These are phyloP conservation scores for Chlorella sp. DNA, from an alignment of 139 green algal species.

Conservation along the genomic window DNA sequence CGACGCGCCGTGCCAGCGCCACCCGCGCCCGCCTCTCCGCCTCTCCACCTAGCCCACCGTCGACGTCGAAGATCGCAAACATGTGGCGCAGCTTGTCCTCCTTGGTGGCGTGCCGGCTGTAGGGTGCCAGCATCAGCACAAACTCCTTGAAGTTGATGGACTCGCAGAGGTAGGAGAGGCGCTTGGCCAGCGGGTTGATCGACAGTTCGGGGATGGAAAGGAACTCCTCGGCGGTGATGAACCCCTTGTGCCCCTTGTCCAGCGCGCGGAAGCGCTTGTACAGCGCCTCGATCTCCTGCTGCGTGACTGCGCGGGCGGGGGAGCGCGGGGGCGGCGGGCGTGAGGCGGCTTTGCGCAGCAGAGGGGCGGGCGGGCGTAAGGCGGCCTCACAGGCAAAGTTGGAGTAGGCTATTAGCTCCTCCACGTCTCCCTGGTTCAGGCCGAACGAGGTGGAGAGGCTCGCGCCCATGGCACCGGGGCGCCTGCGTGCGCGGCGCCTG, in stretches of 20 bases:
- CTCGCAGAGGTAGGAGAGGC: slow-evolving; percentile 82
- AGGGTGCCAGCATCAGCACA: slow-evolving; percentile 76
- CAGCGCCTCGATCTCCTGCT: slow-evolving; percentile 85
- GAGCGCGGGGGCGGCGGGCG: no score
- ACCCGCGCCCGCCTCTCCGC: no score
- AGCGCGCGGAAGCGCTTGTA: slow-evolving; percentile 91
- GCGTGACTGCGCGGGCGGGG: slow-evolving; percentile 63
- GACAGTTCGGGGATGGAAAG: slow-evolving; percentile 93
- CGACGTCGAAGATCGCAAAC: slow-evolving; percentile 83
- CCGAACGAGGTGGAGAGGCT: slow-evolving; percentile 74
- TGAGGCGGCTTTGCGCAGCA: no score
- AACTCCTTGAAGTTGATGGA: slow-evolving; percentile 95
- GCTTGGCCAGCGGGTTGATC: slow-evolving; percentile 90
- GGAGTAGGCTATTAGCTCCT: slow-evolving; percentile 78
- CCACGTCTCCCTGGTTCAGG: slow-evolving; percentile 91
- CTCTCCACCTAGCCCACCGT: slow-evolving; percentile 50
- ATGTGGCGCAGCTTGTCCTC: slow-evolving; percentile 82
- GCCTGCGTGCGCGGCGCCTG: no score
- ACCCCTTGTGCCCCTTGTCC: slow-evolving; percentile 90
- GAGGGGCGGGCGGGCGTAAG: no score
- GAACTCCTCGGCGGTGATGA: slow-evolving; percentile 88
- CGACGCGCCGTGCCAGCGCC: no score
- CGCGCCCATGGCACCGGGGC: no score
- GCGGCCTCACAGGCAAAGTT: slow-evolving; percentile 59
- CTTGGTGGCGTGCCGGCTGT: slow-evolving; percentile 59